These are phyloP conservation scores for Boletus subparvulus DNA, from an alignment of 768 basidiomycete genomes.

Conservation along the genomic window DNA sequence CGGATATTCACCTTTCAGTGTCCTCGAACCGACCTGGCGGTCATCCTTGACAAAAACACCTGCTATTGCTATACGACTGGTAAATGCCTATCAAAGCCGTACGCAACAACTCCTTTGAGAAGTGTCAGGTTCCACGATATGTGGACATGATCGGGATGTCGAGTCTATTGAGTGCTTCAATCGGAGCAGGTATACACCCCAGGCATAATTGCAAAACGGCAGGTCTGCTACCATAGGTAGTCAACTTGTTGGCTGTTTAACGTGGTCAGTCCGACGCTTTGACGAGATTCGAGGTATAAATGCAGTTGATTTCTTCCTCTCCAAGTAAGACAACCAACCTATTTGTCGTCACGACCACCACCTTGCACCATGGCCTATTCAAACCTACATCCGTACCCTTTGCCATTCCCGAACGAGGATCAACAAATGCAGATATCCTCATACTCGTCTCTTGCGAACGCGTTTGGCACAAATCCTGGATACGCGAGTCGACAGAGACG, in stretches of 20 bases:
- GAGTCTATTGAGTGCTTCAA: not conserved
- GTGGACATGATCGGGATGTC: constrained; percentile 10
- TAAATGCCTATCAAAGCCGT: not conserved
- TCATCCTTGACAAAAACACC: constrained; percentile 1
- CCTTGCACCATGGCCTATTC: constrained; percentile 19
- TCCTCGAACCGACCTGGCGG: not conserved
- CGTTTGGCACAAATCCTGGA: constrained; percentile 18
- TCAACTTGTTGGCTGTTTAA: constrained; percentile 3
- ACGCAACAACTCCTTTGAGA: not conserved
- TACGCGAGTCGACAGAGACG: constrained; percentile 7
- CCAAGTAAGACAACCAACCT: not conserved
- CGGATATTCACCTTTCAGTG: not conserved
- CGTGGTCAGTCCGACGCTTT: constrained; percentile 13
- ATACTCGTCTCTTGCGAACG: constrained; percentile 26
- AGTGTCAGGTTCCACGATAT: not conserved
- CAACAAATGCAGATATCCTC: constrained; percentile 19
- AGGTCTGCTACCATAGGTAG: too few species aligned
- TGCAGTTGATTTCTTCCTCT: not conserved
- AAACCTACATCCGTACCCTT: constrained; percentile 14
- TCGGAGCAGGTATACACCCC: not conserved
- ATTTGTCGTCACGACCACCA: not conserved
- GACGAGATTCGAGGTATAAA: constrained; percentile 23
- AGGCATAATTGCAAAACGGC: too few species aligned
- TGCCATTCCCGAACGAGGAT: constrained; percentile 20
- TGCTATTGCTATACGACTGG: constrained; percentile 4